Conservation (phyloP, 192 early-diverging fungal genomes). For the Coemansia sp. region DNA sequence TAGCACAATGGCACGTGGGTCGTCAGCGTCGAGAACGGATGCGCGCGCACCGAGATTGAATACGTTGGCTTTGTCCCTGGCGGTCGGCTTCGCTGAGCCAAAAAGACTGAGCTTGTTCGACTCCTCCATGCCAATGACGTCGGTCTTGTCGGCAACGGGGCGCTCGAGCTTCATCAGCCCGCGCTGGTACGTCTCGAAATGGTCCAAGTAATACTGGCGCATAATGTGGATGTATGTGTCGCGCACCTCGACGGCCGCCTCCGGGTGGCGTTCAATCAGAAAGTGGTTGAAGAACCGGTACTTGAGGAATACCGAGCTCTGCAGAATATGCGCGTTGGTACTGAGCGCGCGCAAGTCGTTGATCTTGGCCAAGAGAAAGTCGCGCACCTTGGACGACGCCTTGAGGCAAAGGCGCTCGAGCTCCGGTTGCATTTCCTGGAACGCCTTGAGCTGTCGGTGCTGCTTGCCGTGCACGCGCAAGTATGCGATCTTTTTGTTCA, state of each 20-base stretch:
- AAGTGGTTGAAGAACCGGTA: slow-evolving; percentile 92
- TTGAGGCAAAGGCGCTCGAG: slow-evolving; percentile 84
- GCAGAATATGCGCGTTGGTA: slow-evolving; percentile 91
- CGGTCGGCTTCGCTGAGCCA: slow-evolving; percentile 62
- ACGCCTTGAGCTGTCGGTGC: slow-evolving; percentile 69
- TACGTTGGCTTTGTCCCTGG: slow-evolving; percentile 80
- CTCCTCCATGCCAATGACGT: slow-evolving; percentile 88
- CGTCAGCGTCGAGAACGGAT: slow-evolving; percentile 66
- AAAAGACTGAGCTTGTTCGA: slow-evolving; percentile 70
- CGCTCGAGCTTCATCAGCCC: slow-evolving; percentile 74
- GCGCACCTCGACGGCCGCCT: slow-evolving; percentile 85
- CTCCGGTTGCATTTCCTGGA: slow-evolving; percentile 89
- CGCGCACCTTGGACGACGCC: slow-evolving; percentile 81
- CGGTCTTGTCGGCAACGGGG: slow-evolving; percentile 74
- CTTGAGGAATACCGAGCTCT: slow-evolving; percentile 87
- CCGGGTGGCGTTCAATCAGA: slow-evolving; percentile 80
- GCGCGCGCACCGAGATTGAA: slow-evolving; percentile 86
- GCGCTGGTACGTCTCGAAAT: slow-evolving; percentile 87
- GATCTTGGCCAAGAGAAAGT: slow-evolving; percentile 84
- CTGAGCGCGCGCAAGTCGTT: slow-evolving; percentile 83
- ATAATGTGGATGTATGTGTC: slow-evolving; percentile 83
- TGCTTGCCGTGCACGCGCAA: slow-evolving; percentile 71
- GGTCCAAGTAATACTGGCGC: slow-evolving; percentile 81
- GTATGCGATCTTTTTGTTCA: slow-evolving; percentile 86
- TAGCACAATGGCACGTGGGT: slow-evolving; percentile 82